Evolutionary conservation across 148 eudicot genomes (phyloP), one percentile per base, ranked within the genome.

Genomic region (Suaeda aralocaspica): DNA sequence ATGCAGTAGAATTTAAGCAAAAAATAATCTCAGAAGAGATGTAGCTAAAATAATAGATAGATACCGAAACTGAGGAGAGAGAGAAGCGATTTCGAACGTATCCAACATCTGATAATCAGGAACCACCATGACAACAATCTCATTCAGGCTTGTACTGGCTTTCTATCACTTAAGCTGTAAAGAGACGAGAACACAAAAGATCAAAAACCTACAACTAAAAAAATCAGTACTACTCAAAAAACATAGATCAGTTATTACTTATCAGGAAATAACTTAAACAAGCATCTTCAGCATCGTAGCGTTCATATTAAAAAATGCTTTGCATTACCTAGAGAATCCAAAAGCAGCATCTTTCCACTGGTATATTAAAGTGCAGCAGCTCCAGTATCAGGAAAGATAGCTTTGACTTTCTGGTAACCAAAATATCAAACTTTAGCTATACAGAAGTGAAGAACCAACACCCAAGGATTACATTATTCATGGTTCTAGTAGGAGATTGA

Each of bases 31-130:
- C n/a, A n/a, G n/a, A n/a, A n/a, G n/a, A n/a, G n/a, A n/a, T n/a
- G n/a, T n/a, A n/a, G n/a, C n/a, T n/a, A n/a, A n/a, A n/a, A n/a
- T n/a, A n/a, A n/a, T n/a, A n/a, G n/a, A n/a, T 52, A 21, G 36
- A 56, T 89, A 94, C 98, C 79, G 99, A 89, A 68, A 91, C 99
- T 79, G 89, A 93, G 59, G 93, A 87, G 68, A 94, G 97, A 68
- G 76, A 68, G 92, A 80, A 67, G 99, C 87, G 67, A 91, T 86
- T 66, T 81, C 77, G 84, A 19, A 94, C 99, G 67, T 86, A 85
- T 85, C 81, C 85, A 94, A 65, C 99, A 94, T 94, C 76, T 91
- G 99, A 82, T 86, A 91, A 80, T 94, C 97, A 63, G 99, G 99
- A 76, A 94, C 96, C 57, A 94, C 88, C 99, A 94, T 91, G 26